These are phyloP conservation scores for Monilinia fructigena DNA, from an alignment of 2,329 filamentous ascomycete species.

Conservation along the genomic window DNA sequence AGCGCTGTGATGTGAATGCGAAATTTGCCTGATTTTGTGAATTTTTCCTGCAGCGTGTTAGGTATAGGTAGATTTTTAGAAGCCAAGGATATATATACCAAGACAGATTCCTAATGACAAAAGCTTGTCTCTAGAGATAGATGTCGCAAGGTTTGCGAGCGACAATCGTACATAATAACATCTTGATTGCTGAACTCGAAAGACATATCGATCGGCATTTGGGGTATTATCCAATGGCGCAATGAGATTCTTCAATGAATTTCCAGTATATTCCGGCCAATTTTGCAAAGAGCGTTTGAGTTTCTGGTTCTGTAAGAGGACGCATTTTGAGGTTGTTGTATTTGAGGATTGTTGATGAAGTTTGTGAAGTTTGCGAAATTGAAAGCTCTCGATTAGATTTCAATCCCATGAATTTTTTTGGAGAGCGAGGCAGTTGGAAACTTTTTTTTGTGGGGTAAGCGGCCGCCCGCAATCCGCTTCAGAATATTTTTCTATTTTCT, in stretches of 20 bases:
- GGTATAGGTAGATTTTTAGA: not conserved
- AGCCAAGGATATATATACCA: conserved; percentile 43
- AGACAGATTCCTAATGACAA: conserved; percentile 87
- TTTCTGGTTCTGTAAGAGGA: conserved; percentile 75
- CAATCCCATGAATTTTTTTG: conserved; percentile 33
- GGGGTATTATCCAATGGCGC: conserved; percentile 66
- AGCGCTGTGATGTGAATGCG: conserved; percentile 85
- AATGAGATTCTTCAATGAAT: conserved; percentile 81
- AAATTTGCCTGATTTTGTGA: conserved; percentile 97
- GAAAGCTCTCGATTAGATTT: conserved; percentile 15
- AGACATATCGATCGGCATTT: conserved; percentile 76
- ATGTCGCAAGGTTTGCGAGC: conserved; percentile 87
- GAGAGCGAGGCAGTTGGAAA: conserved; percentile 20
- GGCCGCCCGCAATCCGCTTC: conserved; percentile 27
- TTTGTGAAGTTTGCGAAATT: not conserved
- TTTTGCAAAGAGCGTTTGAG: conserved; percentile 83
- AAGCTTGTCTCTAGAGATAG: conserved; percentile 76
- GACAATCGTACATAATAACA: conserved; percentile 92
- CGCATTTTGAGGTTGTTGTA: conserved; percentile 56
- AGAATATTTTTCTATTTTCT: conserved; percentile 24
- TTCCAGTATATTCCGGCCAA: conserved; percentile 88
- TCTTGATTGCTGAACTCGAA: conserved; percentile 76
- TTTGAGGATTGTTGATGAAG: conserved; percentile 18
- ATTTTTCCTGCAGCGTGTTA: conserved; percentile 67
- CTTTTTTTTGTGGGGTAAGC: conserved; percentile 14